Percentiles rank a stretch among this genome's conserved stretches.
Conservation (phyloP, 2,329 filamentous ascomycete species). For the Drechslerella dactyloides region DNA sequence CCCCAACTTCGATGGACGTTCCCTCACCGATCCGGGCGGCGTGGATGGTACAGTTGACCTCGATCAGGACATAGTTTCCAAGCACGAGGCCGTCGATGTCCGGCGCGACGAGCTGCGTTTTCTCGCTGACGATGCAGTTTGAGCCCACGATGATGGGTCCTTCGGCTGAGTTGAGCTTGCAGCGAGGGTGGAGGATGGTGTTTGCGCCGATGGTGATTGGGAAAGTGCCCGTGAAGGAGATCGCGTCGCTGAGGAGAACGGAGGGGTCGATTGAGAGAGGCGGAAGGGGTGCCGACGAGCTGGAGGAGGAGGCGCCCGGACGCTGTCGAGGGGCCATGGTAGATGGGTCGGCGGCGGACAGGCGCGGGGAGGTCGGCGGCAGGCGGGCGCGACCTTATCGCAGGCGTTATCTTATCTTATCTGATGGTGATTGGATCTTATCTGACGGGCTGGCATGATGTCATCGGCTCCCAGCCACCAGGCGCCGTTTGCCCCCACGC, state of each 20-base stretch:
- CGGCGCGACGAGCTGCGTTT: conserved; percentile 64
- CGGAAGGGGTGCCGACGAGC: conserved; percentile 34
- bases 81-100: conserved; percentile 61
- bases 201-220: conserved; percentile 79
- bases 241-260: conserved; percentile 65
- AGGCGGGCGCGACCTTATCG: background rate
- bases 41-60: conserved; percentile 68
- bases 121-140: conserved; percentile 80
- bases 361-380: background rate
- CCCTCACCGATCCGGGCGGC: conserved; percentile 63
- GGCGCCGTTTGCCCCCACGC: background rate
- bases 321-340: conserved; percentile 33
- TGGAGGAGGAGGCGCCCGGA: conserved; percentile 20
- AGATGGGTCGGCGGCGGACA: background rate
- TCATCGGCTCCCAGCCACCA: conserved; percentile 9
- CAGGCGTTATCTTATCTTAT: conserved; percentile 32
- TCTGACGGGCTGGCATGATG: conserved; percentile 13
- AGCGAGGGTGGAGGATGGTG: conserved; percentile 84
- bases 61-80: conserved; percentile 68
- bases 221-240: conserved; percentile 72
- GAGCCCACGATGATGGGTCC: conserved; percentile 82
- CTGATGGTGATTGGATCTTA: background rate
- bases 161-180: conserved; percentile 76
- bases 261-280: conserved; percentile 41
- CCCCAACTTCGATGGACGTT: conserved; percentile 68